These are phyloP conservation scores for Pseudevernia furfuracea DNA, from an alignment of 495 filamentous ascomycete species.

Conservation along the genomic window DNA sequence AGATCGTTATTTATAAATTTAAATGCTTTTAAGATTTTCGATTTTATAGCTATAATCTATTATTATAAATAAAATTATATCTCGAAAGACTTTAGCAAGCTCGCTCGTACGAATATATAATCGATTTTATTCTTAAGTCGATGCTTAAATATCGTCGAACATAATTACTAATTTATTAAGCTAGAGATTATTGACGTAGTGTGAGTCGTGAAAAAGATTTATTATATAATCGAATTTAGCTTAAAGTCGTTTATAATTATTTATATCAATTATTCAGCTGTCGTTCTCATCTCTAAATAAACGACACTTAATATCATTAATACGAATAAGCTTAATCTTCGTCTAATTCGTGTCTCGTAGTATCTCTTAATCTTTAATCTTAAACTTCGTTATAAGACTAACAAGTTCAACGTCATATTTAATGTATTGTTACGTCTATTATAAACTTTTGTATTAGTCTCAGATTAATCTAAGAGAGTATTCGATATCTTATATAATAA, in stretches of 20 bases:
- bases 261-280: constrained; percentile 8
- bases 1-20: background rate
- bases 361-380: constrained; percentile 17
- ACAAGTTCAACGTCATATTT: constrained; percentile 7
- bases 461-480: background rate
- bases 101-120: no score
- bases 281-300: constrained; percentile 9
- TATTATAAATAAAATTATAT: background rate
- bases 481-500: background rate
- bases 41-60: background rate
- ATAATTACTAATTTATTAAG: background rate
- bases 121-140: constrained; percentile 7
- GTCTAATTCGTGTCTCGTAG: background rate
- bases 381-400: constrained; percentile 6
- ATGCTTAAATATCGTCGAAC: background rate
- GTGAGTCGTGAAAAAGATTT: background rate
- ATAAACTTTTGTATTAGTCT: background rate
- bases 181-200: background rate
- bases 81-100: no score
- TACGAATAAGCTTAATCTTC: constrained; percentile 14
- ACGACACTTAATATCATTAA: background rate
- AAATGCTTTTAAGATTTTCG: background rate
- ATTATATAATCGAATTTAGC: background rate
- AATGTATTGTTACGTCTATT: background rate
- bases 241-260: background rate